Conservation (phyloP, 768 basidiomycete genomes). For the Lactarius quietus region DNA sequence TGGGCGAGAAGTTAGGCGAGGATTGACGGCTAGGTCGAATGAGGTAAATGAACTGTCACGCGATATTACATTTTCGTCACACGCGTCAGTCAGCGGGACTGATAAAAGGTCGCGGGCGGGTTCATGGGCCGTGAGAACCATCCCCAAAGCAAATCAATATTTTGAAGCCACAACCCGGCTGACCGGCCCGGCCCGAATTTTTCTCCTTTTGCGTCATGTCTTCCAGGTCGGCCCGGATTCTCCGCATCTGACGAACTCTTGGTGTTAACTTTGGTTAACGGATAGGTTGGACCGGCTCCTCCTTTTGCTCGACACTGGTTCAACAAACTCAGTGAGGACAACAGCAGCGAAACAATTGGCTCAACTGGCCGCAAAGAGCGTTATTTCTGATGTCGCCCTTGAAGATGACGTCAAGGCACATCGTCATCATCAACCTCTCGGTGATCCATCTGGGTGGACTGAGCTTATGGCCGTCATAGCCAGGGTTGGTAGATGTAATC, state of each 20-base stretch:
- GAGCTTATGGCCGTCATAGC: conserved; percentile 89
- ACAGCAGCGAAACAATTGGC: conserved; percentile 98
- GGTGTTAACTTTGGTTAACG: conserved; percentile 3
- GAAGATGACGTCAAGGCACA: conserved; percentile 72
- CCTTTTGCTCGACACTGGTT: conserved; percentile 91
- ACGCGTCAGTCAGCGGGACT: conserved; percentile 18
- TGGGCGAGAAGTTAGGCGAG: conserved; percentile 15
- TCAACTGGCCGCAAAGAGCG: conserved; percentile 82
- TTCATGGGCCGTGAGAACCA: conserved; percentile 37
- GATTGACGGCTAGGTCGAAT: conserved; percentile 27
- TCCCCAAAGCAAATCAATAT: conserved; percentile 41
- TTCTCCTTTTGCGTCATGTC: conserved; percentile 61
- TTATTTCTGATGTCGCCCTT: conserved; percentile 75
- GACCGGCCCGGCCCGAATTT: conserved; percentile 49
- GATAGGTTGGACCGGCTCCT: conserved; percentile 94
- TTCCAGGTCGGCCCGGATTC: conserved; percentile 51
- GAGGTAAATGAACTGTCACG: conserved; percentile 27
- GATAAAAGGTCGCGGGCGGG: conserved; percentile 29
- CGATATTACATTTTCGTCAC: conserved; percentile 26
- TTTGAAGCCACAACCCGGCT: conserved; percentile 39
- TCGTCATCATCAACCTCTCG: conserved; percentile 53
- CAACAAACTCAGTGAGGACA: conserved; percentile 80
- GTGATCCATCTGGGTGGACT: conserved; percentile 78
- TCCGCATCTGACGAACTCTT: conserved; percentile 21
- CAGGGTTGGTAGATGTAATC: conserved; percentile 49